Conservation (phyloP, 169 alveolate genomes). For the Cryptosporidium bovis region DNA sequence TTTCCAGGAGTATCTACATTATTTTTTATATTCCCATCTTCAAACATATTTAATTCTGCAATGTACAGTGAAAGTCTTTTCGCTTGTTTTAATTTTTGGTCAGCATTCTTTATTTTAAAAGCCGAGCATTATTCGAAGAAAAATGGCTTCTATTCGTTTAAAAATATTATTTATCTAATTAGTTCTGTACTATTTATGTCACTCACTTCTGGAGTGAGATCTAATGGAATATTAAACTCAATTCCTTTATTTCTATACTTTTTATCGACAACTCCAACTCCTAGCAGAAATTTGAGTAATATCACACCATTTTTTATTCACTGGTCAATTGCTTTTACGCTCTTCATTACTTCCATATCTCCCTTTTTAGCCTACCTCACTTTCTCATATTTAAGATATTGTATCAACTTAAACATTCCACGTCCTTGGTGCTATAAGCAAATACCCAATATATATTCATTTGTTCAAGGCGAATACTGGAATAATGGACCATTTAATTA, state of each 20-base stretch:
- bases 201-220: slow-evolving; percentile 35
- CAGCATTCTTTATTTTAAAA: slow-evolving; percentile 30
- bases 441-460: slow-evolving; percentile 46
- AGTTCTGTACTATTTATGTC: slow-evolving; percentile 10
- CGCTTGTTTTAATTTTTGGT: slow-evolving; percentile 50
- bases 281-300: not conserved
- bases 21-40: slow-evolving; percentile 48
- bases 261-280: slow-evolving; percentile 6
- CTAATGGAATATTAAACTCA: slow-evolving; percentile 55
- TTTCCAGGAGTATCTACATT: slow-evolving; percentile 54
- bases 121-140: slow-evolving; percentile 28
- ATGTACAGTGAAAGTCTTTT: slow-evolving; percentile 66
- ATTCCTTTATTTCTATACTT: slow-evolving; percentile 50
- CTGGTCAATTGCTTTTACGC: slow-evolving; percentile 32
- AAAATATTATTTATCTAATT: slow-evolving; percentile 9
- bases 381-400: slow-evolving; percentile 21
- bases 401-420: not conserved
- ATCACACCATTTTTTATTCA: slow-evolving; percentile 1
- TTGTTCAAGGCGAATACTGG: slow-evolving; percentile 64
- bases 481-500: slow-evolving; percentile 26
- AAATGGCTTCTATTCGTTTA: slow-evolving; percentile 17
- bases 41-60: slow-evolving; percentile 55
- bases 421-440: slow-evolving; percentile 59
- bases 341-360: slow-evolving; percentile 2
- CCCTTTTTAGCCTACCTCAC: slow-evolving; percentile 20